phyloP scores from a whole-genome alignment of 2,329 filamentous ascomycete genomes.

The Didymella segeticola region DNA sequence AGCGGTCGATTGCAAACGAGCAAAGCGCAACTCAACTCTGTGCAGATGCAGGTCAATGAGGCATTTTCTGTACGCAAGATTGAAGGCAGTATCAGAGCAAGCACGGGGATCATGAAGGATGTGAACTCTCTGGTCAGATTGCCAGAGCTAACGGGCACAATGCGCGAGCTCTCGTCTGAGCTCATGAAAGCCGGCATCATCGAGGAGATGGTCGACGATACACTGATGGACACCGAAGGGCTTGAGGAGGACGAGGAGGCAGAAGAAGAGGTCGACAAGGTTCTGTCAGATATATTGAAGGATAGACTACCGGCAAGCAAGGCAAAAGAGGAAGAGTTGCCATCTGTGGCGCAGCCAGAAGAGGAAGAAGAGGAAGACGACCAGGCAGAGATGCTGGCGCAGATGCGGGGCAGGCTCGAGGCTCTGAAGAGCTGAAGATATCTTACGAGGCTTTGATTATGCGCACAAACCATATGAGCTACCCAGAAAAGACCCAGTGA shows the following conservation, averaged over 20 bases:
- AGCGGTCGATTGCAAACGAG: slow-evolving; percentile 77
- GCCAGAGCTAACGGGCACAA: slow-evolving; percentile 86
- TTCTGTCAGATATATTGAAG: slow-evolving; percentile 88
- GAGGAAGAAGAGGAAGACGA: slow-evolving; percentile 83
- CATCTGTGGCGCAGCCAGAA: slow-evolving; percentile 62
- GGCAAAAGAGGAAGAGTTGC: slow-evolving; percentile 60
- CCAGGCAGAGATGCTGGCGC: slow-evolving; percentile 86
- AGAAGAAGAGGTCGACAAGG: slow-evolving; percentile 81
- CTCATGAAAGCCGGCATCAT: slow-evolving; percentile 95
- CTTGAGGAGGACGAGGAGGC: slow-evolving; percentile 79
- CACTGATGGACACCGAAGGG: slow-evolving; percentile 72
- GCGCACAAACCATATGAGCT: neutral
- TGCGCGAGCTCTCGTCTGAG: slow-evolving; percentile 86
- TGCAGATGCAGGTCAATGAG: slow-evolving; percentile 97
- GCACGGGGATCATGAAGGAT: slow-evolving; percentile 95
- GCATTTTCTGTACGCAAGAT: slow-evolving; percentile 96
- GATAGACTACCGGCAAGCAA: slow-evolving; percentile 75
- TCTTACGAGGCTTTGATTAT: neutral
- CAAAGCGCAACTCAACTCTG: slow-evolving; percentile 89
- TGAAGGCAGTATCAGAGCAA: slow-evolving; percentile 85
- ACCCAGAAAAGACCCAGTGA: neutral
- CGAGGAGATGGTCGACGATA: slow-evolving; percentile 94
- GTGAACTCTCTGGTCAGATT: slow-evolving; percentile 85
- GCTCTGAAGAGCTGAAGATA: slow-evolving; percentile 78
- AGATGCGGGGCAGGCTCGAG: slow-evolving; percentile 92